Conservation (phyloP, 306 rosid species). For the Canavalia ensiformis region DNA sequence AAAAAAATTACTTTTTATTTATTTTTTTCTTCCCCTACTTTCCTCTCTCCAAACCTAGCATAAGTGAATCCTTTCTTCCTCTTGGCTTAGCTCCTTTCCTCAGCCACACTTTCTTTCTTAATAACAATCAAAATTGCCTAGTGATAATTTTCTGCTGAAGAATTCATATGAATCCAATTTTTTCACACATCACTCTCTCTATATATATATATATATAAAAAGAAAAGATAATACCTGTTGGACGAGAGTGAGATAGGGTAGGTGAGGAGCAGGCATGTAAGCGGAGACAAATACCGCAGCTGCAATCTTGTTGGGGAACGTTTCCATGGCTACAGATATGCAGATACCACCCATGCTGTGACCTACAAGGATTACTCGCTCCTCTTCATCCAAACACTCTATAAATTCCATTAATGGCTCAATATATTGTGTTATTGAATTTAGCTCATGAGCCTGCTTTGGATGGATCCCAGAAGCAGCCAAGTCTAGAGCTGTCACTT, state of each 20-base stretch:
- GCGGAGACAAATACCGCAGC: constrained; percentile 64
- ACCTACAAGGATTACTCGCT: constrained; percentile 67
- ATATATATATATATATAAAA: no score
- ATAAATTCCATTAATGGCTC: constrained; percentile 62
- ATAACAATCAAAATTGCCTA: no score
- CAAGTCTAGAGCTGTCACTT: constrained; percentile 64
- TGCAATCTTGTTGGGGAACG: constrained; percentile 59
- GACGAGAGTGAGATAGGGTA: not conserved
- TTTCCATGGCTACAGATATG: constrained; percentile 69
- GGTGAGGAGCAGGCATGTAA: constrained; percentile 54
- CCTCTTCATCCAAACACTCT: constrained; percentile 46
- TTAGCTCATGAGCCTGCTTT: constrained; percentile 48
- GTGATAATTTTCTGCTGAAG: no score
- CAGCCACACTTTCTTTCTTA: no score
- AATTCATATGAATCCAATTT: no score
- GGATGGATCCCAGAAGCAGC: constrained; percentile 65
- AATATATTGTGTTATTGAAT: constrained; percentile 49
- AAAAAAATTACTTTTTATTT: no score
- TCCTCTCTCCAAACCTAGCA: no score
- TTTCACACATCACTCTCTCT: no score
- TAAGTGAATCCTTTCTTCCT: no score
- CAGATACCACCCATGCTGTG: constrained; percentile 63
- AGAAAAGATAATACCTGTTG: constrained; percentile 44
- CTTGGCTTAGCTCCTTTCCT: no score
- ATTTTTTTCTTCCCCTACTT: no score